These are phyloP conservation scores for Chamaecrista fasciculata DNA, from an alignment of 306 rosid species.

Conservation along the genomic window DNA sequence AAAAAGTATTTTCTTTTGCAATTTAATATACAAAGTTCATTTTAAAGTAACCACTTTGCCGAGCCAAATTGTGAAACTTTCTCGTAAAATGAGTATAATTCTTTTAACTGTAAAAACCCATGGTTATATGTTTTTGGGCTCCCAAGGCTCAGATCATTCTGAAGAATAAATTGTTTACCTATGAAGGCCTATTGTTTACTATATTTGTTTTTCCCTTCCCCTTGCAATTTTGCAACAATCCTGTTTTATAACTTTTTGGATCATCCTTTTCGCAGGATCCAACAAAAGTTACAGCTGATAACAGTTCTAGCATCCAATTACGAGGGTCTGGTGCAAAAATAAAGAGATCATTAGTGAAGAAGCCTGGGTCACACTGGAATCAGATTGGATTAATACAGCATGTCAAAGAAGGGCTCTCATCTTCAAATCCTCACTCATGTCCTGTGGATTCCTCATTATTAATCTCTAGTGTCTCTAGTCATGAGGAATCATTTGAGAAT, in stretches of 20 bases:
- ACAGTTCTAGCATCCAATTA: constrained; percentile 46
- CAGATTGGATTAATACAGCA: constrained; percentile 45
- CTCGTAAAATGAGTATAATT: not conserved
- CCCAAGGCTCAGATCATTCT: too few relatives aligned
- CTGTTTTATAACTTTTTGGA: constrained; percentile 16
- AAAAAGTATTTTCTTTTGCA: not conserved
- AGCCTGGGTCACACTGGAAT: constrained; percentile 44
- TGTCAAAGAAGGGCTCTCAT: constrained; percentile 37
- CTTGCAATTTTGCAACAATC: not conserved
- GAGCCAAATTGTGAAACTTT: not conserved
- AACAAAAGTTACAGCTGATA: constrained; percentile 44
- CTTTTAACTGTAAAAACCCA: not conserved
- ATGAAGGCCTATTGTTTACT: not conserved
- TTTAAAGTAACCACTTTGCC: not conserved
- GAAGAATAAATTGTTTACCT: not conserved
- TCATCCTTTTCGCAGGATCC: constrained; percentile 46
- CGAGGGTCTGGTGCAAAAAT: constrained; percentile 87
- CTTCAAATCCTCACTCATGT: constrained; percentile 39
- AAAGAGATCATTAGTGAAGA: constrained; percentile 63
- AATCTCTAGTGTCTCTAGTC: constrained; percentile 36
- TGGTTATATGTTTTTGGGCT: too few relatives aligned
- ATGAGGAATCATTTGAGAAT: constrained; percentile 33
- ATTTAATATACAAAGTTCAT: not conserved
- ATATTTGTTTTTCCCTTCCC: not conserved
- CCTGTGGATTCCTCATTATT: constrained; percentile 70